Evolutionary conservation across 495 filamentous ascomycete species (phyloP), one percentile per base, ranked within the genome.

Genomic region (Penicillium verhagenii): DNA sequence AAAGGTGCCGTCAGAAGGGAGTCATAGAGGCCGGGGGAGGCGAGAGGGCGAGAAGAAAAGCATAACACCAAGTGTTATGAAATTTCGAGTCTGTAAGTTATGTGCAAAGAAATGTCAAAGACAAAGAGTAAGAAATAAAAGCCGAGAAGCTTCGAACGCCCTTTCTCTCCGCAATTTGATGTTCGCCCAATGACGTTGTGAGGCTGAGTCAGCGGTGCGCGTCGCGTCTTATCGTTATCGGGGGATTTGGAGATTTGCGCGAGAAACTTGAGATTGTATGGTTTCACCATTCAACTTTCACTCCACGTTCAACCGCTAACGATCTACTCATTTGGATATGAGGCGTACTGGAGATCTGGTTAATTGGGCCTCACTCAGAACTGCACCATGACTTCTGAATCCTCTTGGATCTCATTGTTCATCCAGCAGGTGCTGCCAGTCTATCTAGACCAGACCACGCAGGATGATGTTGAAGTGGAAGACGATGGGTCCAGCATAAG

Each of bases 401-500:
- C 23, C 19, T 50, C 60, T n/a, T 77, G 72, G 73, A 67, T 75
- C n/a, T 56, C 56, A 16, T 25, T 58, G 21, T 53, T 70, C 24
- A 59, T 71, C 50, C 64, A 71, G 56, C 47, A 52, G 44, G 66
- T 56, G 38, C 58, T 75, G 25, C 54, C 50, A 7, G 58, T 35
- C 28, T 73, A 69, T 26, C 47, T 57, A 21, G 56, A 50, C 11
- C 38, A 54, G 35, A 21, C 19, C 18, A 45, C 59, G 28, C n/a
- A 39, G 23, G 24, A 54, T 42, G 47, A 20, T 11, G 40, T 68
- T 28, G 47, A 68, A 8, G 56, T 67, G 35, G 63, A 74, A 40
- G 72, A 79, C 39, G 62, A 76, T 63, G 75, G 72, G 6, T 66
- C 70, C 48, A 72, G 66, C 21, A 50, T 79, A 35, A 68, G 61